phyloP scores from a whole-genome alignment of 208 protist genomes.

The Leishmania aethiopica region DNA sequence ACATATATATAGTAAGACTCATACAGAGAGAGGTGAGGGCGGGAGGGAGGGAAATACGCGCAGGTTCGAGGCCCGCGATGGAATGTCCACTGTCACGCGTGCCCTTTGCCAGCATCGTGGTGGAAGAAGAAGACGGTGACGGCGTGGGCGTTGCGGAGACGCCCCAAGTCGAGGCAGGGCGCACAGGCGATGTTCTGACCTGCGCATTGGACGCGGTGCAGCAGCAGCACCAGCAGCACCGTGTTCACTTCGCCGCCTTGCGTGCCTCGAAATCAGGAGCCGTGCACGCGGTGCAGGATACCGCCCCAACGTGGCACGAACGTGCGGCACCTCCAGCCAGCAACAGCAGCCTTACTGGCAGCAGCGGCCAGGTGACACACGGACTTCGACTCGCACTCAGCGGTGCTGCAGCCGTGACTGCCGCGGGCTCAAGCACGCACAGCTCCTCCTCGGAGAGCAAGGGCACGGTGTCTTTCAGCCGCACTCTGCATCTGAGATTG shows the following conservation, averaged over 20 bases:
- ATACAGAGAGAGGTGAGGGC: neutral
- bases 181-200: neutral
- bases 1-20: neutral
- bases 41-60: neutral
- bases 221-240: neutral
- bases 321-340: neutral
- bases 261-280: neutral
- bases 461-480: neutral
- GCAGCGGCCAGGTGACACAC: neutral
- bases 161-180: neutral
- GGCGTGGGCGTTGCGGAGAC: neutral
- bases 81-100: constrained; percentile 25
- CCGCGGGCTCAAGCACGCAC: neutral
- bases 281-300: neutral
- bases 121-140: constrained; percentile 22
- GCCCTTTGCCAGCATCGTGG: constrained; percentile 31
- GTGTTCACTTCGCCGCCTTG: neutral
- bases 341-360: neutral
- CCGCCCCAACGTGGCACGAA: neutral
- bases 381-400: constrained; percentile 5
- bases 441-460: neutral
- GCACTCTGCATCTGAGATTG: constrained; percentile 3
- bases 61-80: constrained; percentile 8
- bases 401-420: neutral
- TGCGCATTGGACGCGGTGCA: neutral